Percentiles rank a stretch among this genome's conserved stretches.
Conservation (phyloP, 129 eudicot species). For the Saposhnikovia divaricata region DNA sequence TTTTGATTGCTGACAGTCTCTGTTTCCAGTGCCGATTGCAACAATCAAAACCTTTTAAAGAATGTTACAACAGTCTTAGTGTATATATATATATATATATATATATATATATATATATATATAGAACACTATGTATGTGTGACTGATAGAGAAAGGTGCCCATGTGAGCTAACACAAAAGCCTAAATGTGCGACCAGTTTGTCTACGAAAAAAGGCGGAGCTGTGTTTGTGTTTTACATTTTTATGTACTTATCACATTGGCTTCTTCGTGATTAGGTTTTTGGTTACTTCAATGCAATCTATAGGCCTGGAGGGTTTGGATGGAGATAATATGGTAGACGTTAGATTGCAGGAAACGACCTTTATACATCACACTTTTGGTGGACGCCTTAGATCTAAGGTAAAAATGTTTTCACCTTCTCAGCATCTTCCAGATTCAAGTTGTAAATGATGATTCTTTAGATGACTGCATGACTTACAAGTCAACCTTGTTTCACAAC, state of each 20-base stretch:
- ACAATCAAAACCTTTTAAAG: not conserved
- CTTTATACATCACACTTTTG: conserved; percentile 82
- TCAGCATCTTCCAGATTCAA: not conserved
- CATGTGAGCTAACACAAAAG: not conserved
- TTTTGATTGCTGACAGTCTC: not conserved
- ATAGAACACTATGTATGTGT: not conserved
- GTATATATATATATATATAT: not conserved
- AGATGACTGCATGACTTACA: not conserved
- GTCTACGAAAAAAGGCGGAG: not conserved
- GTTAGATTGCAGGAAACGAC: conserved; percentile 81
- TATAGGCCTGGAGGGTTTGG: conserved; percentile 74
- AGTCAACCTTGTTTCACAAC: not conserved
- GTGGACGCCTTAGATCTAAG: conserved; percentile 89
- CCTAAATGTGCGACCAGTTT: not conserved
- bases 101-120: no score
- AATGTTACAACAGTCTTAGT: not conserved
- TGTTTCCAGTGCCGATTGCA: not conserved
- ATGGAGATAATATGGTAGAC: conserved; percentile 69
- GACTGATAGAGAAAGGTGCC: not conserved
- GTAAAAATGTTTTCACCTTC: conserved; percentile 19
- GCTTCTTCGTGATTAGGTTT: conserved; percentile 43
- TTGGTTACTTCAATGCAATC: conserved; percentile 93
- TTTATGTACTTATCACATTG: not conserved
- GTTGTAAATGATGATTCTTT: conserved; percentile 5
- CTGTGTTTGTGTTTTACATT: not conserved